Conservation (phyloP, 2,329 filamentous ascomycete species). For the Orbilia blumenaviensis region DNA sequence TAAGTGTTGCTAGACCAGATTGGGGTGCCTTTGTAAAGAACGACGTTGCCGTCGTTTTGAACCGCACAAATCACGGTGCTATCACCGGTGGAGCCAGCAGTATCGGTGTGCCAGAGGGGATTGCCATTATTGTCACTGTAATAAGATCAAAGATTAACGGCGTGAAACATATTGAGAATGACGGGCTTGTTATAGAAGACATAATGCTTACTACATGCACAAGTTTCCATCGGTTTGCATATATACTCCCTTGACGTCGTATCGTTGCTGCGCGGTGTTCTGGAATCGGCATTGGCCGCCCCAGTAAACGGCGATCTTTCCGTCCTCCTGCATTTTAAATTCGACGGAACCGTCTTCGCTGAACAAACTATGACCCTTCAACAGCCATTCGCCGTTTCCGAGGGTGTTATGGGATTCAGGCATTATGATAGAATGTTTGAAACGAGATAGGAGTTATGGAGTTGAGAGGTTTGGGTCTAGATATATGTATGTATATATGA, state of each 20-base stretch:
- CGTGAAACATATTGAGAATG: neutral
- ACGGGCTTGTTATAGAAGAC: neutral
- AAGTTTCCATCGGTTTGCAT: constrained; percentile 60
- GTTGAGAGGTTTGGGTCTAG: neutral
- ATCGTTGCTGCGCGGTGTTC: constrained; percentile 58
- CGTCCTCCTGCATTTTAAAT: constrained; percentile 59
- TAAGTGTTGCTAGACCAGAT: constrained; percentile 59
- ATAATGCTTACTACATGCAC: constrained; percentile 59
- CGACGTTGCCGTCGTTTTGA: constrained; percentile 60
- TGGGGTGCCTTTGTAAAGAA: constrained; percentile 59
- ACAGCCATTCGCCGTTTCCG: constrained; percentile 60
- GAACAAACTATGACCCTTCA: constrained; percentile 58
- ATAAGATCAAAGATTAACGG: neutral
- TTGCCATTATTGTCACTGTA: constrained; percentile 31
- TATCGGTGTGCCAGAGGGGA: constrained; percentile 59
- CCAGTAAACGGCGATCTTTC: constrained; percentile 59
- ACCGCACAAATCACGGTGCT: constrained; percentile 57
- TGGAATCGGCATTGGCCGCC: constrained; percentile 59
- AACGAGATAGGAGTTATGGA: neutral
- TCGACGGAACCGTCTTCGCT: constrained; percentile 59
- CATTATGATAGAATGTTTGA: neutral
- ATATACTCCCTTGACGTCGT: constrained; percentile 58
- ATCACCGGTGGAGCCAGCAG: constrained; percentile 54
- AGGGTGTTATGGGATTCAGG: constrained; percentile 56
- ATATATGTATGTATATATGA: neutral